Conservation (phyloP, 2,329 filamentous ascomycete genomes). For the Sporothrix globosa region DNA sequence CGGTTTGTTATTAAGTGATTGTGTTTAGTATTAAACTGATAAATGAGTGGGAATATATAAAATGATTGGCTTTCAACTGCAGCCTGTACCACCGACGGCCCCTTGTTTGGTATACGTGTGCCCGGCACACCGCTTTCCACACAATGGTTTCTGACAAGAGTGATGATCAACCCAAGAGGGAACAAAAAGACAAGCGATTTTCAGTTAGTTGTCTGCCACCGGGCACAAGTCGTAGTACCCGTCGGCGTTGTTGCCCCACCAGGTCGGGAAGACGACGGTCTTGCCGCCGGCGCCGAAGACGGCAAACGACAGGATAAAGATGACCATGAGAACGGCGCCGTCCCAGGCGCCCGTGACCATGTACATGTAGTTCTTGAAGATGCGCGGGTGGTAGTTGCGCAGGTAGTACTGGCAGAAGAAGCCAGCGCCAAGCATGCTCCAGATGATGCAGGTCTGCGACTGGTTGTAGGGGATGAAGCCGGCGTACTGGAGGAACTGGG, state of each 20-base stretch:
- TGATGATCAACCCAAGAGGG: no score
- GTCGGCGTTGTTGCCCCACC: slow-evolving; percentile 58
- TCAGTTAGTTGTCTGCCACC: slow-evolving; percentile 35
- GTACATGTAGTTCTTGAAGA: slow-evolving; percentile 60
- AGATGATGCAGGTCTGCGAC: slow-evolving; percentile 59
- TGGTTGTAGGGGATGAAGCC: slow-evolving; percentile 60
- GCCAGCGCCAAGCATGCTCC: slow-evolving; percentile 49
- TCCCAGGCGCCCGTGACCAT: slow-evolving; percentile 58
- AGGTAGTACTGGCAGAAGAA: slow-evolving; percentile 58
- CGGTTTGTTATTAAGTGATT: no score
- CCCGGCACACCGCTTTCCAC: background rate
- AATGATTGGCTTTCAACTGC: background rate
- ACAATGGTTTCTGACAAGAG: background rate
- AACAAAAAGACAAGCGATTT: no score
- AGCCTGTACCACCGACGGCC: background rate
- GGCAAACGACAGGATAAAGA: slow-evolving; percentile 60
- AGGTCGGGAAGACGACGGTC: slow-evolving; percentile 52
- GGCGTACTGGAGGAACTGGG: slow-evolving; percentile 58
- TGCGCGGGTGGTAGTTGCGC: slow-evolving; percentile 54
- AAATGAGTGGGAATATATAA: no score
- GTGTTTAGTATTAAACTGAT: no score
- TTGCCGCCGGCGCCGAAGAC: slow-evolving; percentile 55
- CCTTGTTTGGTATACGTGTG: background rate
- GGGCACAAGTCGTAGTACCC: slow-evolving; percentile 57
- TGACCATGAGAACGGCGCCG: slow-evolving; percentile 52